phyloP scores from a whole-genome alignment of 108 stramenopile species.

The Nitzschia sp. region DNA sequence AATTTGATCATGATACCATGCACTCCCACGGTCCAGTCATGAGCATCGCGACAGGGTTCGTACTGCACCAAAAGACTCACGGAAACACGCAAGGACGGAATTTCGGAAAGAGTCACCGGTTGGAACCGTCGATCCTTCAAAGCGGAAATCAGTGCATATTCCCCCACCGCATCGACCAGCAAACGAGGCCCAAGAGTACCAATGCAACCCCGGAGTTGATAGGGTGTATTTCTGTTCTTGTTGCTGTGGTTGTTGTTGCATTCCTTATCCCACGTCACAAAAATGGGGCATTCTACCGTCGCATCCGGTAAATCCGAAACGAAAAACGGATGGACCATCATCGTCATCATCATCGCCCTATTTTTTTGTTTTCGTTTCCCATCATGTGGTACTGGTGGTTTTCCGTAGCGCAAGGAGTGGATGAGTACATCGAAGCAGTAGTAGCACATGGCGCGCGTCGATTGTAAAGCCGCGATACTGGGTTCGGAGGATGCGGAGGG shows the following conservation, averaged over 20 bases:
- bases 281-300: slow-evolving; percentile 60
- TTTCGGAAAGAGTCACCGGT: slow-evolving; percentile 55
- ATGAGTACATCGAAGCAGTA: slow-evolving; percentile 69
- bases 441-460: slow-evolving; percentile 67
- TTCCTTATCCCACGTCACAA: slow-evolving; percentile 80
- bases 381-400: not conserved
- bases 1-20: slow-evolving; percentile 81
- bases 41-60: slow-evolving; percentile 56
- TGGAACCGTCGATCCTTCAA: slow-evolving; percentile 70
- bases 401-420: slow-evolving; percentile 32
- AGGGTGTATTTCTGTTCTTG: slow-evolving; percentile 25
- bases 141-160: slow-evolving; percentile 67
- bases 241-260: slow-evolving; percentile 17
- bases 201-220: slow-evolving; percentile 76
- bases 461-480: not conserved
- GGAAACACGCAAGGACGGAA: slow-evolving; percentile 58
- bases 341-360: too few species aligned
- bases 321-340: slow-evolving; percentile 19
- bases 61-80: slow-evolving; percentile 75
- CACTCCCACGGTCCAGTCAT: slow-evolving; percentile 76
- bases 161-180: slow-evolving; percentile 48
- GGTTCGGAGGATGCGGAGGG: too few species aligned
- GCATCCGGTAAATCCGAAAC: slow-evolving; percentile 36
- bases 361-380: not conserved
- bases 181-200: slow-evolving; percentile 58